Conservation (phyloP, 192 early-diverging fungal genomes). For the Coemansia sp. region DNA sequence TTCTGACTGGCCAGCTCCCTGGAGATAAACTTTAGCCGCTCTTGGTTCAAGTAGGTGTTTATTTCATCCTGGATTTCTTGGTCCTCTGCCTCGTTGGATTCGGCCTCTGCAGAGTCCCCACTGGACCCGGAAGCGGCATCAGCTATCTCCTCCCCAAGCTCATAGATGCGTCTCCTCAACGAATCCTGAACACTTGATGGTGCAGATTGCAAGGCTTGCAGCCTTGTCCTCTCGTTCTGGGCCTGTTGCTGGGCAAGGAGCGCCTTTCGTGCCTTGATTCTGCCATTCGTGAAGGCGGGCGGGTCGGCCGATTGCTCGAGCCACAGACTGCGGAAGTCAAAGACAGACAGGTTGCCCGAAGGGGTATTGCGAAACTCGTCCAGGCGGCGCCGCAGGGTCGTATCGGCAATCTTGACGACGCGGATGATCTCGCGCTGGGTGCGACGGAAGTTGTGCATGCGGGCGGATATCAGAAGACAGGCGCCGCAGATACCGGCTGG, state of each 20-base stretch:
- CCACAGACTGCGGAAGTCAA: constrained; percentile 81
- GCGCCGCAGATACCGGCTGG: constrained; percentile 96
- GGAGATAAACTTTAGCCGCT: constrained; percentile 27
- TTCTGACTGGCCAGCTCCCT: constrained; percentile 7
- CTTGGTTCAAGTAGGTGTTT: constrained; percentile 25
- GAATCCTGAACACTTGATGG: background rate
- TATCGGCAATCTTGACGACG: constrained; percentile 87
- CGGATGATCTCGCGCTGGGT: constrained; percentile 81
- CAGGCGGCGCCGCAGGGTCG: constrained; percentile 78
- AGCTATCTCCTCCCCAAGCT: background rate
- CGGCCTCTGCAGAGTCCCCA: background rate
- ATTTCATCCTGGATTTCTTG: constrained; percentile 34
- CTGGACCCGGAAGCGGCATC: background rate
- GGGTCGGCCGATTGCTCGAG: constrained; percentile 82
- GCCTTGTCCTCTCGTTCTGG: background rate
- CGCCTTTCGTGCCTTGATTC: constrained; percentile 51
- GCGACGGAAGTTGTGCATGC: constrained; percentile 88
- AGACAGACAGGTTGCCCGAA: constrained; percentile 70
- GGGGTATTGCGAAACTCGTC: constrained; percentile 82
- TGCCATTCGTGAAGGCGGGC: constrained; percentile 70
- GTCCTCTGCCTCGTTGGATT: constrained; percentile 21
- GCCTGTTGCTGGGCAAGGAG: constrained; percentile 23
- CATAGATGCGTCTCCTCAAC: constrained; percentile 3
- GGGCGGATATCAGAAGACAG: constrained; percentile 81
- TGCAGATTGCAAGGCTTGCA: background rate